Conservation (phyloP, 1,284 basidiomycete genomes). For the Tilletia setariae region DNA sequence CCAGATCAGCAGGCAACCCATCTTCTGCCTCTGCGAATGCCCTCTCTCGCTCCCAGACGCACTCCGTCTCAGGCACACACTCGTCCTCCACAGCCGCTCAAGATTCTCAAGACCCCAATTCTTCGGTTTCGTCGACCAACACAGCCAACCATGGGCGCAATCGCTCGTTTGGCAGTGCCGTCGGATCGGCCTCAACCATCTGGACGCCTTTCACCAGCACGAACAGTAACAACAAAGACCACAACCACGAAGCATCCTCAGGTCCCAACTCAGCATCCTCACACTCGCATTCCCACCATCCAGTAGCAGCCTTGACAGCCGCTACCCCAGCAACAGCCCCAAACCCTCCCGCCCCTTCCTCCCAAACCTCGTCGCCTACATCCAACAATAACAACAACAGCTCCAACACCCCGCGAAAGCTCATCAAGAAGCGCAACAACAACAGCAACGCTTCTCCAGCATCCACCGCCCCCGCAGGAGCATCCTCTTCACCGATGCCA, state of each 20-base stretch:
- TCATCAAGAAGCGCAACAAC: conserved; percentile 13
- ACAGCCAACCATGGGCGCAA: no score
- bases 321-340: not conserved
- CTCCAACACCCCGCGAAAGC: not conserved
- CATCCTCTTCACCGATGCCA: not conserved
- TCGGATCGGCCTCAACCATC: not conserved
- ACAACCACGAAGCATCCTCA: not conserved
- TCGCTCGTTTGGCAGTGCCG: no score
- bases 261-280: not conserved
- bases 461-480: not conserved
- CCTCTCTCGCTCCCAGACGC: conserved; percentile 1
- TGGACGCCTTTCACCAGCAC: not conserved
- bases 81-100: not conserved
- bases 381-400: not conserved
- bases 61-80: not conserved
- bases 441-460: not conserved
- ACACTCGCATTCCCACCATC: not conserved
- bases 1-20: not conserved
- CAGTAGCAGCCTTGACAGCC: not conserved
- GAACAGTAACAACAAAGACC: not conserved
- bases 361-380: not conserved
- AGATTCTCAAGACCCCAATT: no score
- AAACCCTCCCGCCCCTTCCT: not conserved
- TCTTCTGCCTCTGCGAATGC: not conserved
- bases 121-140: no score